These are phyloP conservation scores for Volvariella surrecta DNA, from an alignment of 1,284 basidiomycete species.

Conservation along the genomic window DNA sequence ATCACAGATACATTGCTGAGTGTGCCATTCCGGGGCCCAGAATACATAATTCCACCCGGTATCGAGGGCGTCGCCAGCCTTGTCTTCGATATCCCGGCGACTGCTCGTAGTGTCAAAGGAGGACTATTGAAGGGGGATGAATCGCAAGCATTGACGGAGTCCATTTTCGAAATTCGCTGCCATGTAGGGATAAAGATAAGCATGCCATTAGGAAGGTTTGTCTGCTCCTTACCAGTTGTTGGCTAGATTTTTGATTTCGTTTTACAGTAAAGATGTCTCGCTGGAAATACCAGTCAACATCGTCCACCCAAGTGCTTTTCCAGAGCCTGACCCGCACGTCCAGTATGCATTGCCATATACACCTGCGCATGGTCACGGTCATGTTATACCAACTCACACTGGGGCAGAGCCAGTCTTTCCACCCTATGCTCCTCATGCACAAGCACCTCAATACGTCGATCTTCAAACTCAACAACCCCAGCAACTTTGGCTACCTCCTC, in stretches of 20 bases:
- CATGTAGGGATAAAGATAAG: slow-evolving; percentile 43
- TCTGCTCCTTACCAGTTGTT: slow-evolving; percentile 10
- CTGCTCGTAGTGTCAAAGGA: slow-evolving; percentile 53
- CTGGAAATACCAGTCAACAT: slow-evolving; percentile 57
- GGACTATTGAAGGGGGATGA: slow-evolving; percentile 38
- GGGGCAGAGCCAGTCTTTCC: slow-evolving; percentile 5
- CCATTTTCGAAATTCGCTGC: slow-evolving; percentile 60
- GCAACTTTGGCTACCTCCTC: slow-evolving; percentile 41
- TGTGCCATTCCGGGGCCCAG: slow-evolving; percentile 59
- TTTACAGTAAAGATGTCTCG: slow-evolving; percentile 54
- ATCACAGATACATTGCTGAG: slow-evolving; percentile 60
- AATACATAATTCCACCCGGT: slow-evolving; percentile 64
- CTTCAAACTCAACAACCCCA: slow-evolving; percentile 32
- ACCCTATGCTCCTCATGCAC: slow-evolving; percentile 12
- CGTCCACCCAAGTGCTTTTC: slow-evolving; percentile 49
- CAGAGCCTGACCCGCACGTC: slow-evolving; percentile 25
- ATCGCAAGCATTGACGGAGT: slow-evolving; percentile 30
- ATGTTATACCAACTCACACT: slow-evolving; percentile 4
- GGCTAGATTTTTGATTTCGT: slow-evolving; percentile 10
- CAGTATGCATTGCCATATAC: slow-evolving; percentile 3
- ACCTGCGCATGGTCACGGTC: not conserved
- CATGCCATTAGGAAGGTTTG: slow-evolving; percentile 58
- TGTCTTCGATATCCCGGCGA: slow-evolving; percentile 62
- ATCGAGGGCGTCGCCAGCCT: slow-evolving; percentile 68
- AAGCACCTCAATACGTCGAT: slow-evolving; percentile 21